phyloP scores from a whole-genome alignment of 2,329 filamentous ascomycete species.

The Coleophoma cylindrospora region DNA sequence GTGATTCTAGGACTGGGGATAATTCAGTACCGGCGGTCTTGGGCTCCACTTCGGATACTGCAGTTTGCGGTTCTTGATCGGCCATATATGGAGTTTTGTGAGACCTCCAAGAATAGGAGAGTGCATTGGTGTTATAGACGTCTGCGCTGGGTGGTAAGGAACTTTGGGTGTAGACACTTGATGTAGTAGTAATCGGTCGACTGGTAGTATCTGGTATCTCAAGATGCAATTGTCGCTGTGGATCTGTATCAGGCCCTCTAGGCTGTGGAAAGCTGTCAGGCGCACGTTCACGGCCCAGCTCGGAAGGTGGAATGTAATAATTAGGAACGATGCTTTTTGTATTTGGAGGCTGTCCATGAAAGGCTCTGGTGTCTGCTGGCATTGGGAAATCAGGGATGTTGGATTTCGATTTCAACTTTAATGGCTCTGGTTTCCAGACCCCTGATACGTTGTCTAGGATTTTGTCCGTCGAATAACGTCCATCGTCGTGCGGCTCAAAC shows the following conservation, averaged over 20 bases:
- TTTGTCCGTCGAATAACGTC: constrained; percentile 8
- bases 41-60: constrained; percentile 6
- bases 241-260: constrained; percentile 10
- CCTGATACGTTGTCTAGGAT: constrained; percentile 3
- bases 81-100: neutral
- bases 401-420: neutral
- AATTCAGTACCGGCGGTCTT: constrained; percentile 13
- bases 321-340: constrained; percentile 3
- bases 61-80: constrained; percentile 4
- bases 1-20: constrained; percentile 25
- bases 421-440: neutral
- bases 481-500: neutral
- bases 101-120: neutral
- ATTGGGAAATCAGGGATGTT: neutral
- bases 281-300: constrained; percentile 1
- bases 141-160: too few species aligned
- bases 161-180: constrained; percentile 5
- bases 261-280: constrained; percentile 19
- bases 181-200: constrained; percentile 5
- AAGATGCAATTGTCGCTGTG: constrained; percentile 4
- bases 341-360: constrained; percentile 1
- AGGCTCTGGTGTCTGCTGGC: neutral
- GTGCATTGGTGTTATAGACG: too few species aligned
- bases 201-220: constrained; percentile 4
- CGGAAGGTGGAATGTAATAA: constrained; percentile 11